These are phyloP conservation scores for Diaporthe batatas DNA, from an alignment of 2,329 filamentous ascomycete species.

Conservation along the genomic window DNA sequence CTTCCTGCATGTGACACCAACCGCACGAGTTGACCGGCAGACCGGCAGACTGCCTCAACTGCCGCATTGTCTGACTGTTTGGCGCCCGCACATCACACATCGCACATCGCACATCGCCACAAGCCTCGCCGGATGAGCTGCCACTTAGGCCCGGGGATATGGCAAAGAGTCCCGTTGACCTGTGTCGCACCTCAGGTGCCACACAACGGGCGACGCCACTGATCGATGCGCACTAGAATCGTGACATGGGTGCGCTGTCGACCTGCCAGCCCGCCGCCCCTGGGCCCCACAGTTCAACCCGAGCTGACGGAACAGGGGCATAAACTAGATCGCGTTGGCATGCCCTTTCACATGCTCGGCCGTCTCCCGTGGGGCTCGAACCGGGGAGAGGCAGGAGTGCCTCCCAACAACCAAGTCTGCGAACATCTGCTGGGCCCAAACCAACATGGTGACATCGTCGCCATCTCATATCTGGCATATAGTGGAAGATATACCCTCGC, in stretches of 20 bases:
- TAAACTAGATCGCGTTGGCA: neutral
- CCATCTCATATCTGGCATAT: constrained; percentile 12
- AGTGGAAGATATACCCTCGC: neutral
- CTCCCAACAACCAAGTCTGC: constrained; percentile 11
- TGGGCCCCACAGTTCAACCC: constrained; percentile 29
- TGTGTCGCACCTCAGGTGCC: neutral
- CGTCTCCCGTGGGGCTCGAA: neutral
- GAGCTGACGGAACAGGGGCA: constrained; percentile 30
- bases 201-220: constrained; percentile 9
- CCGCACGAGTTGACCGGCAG: constrained; percentile 6
- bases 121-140: neutral
- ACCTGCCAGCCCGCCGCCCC: neutral
- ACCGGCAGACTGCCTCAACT: constrained; percentile 2
- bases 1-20: constrained; percentile 9
- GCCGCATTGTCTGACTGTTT: neutral
- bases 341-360: constrained; percentile 19
- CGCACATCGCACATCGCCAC: neutral
- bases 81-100: too few species aligned
- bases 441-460: constrained; percentile 16
- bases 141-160: neutral
- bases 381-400: neutral
- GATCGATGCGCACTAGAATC: neutral
- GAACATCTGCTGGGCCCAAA: neutral
- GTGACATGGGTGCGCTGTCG: constrained; percentile 27
- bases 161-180: neutral